Base-by-base conservation (phyloP, 768 basidiomycete species). In the Guyanaporus albipodus region DNA sequence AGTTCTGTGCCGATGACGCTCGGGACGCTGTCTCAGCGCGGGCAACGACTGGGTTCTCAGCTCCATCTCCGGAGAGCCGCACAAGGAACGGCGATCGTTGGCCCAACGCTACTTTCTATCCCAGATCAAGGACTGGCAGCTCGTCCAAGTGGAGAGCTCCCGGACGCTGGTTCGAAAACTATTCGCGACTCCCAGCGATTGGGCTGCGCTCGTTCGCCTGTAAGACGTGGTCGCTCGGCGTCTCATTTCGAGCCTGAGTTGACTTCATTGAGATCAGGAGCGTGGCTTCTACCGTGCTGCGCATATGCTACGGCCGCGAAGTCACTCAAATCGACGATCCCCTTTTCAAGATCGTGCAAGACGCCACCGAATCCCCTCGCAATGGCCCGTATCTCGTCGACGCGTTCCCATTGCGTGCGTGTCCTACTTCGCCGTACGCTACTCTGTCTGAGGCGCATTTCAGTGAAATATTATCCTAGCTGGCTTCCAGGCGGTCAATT, bases 381-480 rank as follows among this genome's bases (percentile, higher is more conserved):
- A 39, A 31, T 36, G 50, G 43, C 0, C 39, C 53, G 4, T 52
- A 48, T 26, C n/a, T 54, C 11, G 53, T 54, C 19, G 46, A 54
- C 24, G 3, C 43, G 10, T 35, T 54, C 21, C 43, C 53, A 2
- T 28, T 36, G 24, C 17, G 53, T 48, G 22, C 48, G 53, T 28
- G 4, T 19, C 15, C n/a, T 17, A 21, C 15, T 1, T 22, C 5
- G n/a, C 38, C 11, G n/a, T 19, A 19, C 17, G 21, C 11, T 0
- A 26, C 9, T 9, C 17, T n/a, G 17, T 18, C 11, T 17, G 10
- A 48, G 22, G 17, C 8, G 15, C 11, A 14, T 22, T 18, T 2
- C 14, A 53, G 52, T 50, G n/a, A 54, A 38, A 40, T 47, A 49
- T 31, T 52, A 49, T n/a, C 54, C 50, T n/a, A 26, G 54, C 18